These are phyloP conservation scores for Anthoceros angustus DNA, from an alignment of 225 moss, liverwort and hornwort genomes.

Conservation along the genomic window DNA sequence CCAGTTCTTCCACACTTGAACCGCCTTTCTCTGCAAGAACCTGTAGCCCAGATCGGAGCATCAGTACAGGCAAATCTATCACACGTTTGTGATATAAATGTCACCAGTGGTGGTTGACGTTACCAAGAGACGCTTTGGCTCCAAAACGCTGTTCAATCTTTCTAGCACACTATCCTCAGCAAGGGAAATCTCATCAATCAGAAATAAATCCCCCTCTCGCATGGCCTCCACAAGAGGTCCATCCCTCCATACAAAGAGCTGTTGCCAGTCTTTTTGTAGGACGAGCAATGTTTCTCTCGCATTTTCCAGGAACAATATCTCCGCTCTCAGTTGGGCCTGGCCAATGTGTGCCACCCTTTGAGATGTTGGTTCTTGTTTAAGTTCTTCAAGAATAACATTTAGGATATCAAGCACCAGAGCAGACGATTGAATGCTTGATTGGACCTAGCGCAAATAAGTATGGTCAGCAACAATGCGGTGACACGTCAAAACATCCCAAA, in stretches of 20 bases:
- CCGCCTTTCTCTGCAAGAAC: constrained; percentile 95
- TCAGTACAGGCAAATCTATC: background rate
- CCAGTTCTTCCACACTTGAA: constrained; percentile 58
- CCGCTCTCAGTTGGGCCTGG: constrained; percentile 16
- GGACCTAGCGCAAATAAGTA: constrained; percentile 2
- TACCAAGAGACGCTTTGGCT: constrained; percentile 88
- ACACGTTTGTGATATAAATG: background rate
- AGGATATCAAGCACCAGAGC: background rate
- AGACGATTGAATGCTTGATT: background rate
- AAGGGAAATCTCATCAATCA: constrained; percentile 94
- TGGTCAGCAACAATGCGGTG: background rate
- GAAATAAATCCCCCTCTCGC: constrained; percentile 79
- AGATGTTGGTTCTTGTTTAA: constrained; percentile 22
- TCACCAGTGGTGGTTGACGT: background rate
- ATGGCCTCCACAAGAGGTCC: constrained; percentile 93
- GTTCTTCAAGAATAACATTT: background rate
- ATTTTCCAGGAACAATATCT: constrained; percentile 22
- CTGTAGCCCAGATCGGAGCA: constrained; percentile 16
- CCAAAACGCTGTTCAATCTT: constrained; percentile 83
- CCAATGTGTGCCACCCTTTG: background rate
- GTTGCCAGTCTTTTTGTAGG: constrained; percentile 69
- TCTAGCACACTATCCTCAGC: constrained; percentile 95
- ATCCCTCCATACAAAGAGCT: constrained; percentile 87
- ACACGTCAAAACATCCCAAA: background rate
- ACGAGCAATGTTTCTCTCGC: constrained; percentile 34